These are phyloP conservation scores for Colletotrichum sojae DNA, from an alignment of 2,329 filamentous ascomycete species.

Conservation along the genomic window DNA sequence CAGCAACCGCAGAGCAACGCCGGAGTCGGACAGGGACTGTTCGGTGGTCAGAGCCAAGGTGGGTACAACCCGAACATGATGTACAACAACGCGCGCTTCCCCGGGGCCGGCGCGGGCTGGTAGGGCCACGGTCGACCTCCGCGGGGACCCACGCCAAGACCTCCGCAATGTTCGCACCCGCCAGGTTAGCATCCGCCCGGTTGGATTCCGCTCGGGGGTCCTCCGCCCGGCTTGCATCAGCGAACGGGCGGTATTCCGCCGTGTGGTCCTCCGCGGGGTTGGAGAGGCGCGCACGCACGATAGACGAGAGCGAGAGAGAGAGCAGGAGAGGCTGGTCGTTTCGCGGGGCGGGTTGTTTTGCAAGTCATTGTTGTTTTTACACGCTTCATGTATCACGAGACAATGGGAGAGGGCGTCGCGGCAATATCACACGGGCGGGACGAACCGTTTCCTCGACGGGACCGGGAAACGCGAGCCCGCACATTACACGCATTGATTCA, in stretches of 20 bases:
- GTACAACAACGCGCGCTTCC: slow-evolving; percentile 70
- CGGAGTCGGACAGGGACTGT: slow-evolving; percentile 90
- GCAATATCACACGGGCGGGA: slow-evolving; percentile 30
- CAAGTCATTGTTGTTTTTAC: slow-evolving; percentile 28
- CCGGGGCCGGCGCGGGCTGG: slow-evolving; percentile 45
- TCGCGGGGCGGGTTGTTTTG: slow-evolving; percentile 4
- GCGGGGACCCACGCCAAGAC: too few relatives aligned
- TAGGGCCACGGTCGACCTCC: slow-evolving; percentile 20
- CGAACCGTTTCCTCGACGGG: slow-evolving; percentile 27
- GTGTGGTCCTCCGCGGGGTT: too few relatives aligned
- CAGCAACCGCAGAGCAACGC: slow-evolving; percentile 81
- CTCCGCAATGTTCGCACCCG: too few relatives aligned
- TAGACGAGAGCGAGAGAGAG: slow-evolving; percentile 12
- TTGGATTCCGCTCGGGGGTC: too few relatives aligned
- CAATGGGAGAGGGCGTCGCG: slow-evolving; percentile 31
- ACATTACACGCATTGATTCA: slow-evolving; percentile 49
- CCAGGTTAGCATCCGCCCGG: too few relatives aligned
- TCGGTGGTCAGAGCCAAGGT: slow-evolving; percentile 92
- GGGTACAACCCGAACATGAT: slow-evolving; percentile 92
- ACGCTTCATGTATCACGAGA: slow-evolving; percentile 43
- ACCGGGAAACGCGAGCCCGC: slow-evolving; percentile 31
- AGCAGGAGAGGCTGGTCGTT: slow-evolving; percentile 31
- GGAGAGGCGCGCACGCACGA: slow-evolving; percentile 1
- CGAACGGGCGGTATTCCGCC: too few relatives aligned
- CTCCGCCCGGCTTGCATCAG: too few relatives aligned